These are phyloP conservation scores for Clitoria ternatea DNA, from an alignment of 306 rosid species.

Conservation along the genomic window DNA sequence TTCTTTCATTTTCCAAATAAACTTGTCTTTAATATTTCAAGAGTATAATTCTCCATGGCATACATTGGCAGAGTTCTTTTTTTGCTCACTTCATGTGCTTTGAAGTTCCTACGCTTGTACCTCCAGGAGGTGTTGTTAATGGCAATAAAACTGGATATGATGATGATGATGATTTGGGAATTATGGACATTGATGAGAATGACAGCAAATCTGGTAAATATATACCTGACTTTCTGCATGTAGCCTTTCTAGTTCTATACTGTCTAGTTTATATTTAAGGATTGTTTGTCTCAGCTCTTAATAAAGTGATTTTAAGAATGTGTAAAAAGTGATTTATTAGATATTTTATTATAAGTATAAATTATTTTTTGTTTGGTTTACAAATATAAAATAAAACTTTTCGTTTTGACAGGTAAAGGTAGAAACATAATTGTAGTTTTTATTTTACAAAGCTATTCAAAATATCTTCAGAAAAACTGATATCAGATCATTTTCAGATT, in stretches of 20 bases:
- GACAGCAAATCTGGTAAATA: slow-evolving; percentile 78
- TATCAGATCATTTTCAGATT: too few species aligned
- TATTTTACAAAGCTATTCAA: too few species aligned
- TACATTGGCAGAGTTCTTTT: slow-evolving; percentile 82
- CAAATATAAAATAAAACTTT: too few species aligned
- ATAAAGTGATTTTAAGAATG: too few species aligned
- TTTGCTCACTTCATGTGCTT: slow-evolving; percentile 99
- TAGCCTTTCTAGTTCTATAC: neutral
- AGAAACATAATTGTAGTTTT: too few species aligned
- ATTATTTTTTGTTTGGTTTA: too few species aligned
- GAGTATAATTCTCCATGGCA: slow-evolving; percentile 27
- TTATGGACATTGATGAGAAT: slow-evolving; percentile 94
- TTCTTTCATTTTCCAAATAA: slow-evolving; percentile 12
- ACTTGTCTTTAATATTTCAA: slow-evolving; percentile 12
- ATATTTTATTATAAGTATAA: too few species aligned
- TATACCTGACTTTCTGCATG: slow-evolving; percentile 1
- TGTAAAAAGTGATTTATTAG: too few species aligned
- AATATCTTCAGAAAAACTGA: too few species aligned
- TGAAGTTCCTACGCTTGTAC: slow-evolving; percentile 96
- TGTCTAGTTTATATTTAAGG: neutral
- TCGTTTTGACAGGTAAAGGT: too few species aligned
- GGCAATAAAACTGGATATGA: slow-evolving; percentile 65
- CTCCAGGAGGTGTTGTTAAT: slow-evolving; percentile 81
- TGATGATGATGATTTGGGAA: slow-evolving; percentile 91
- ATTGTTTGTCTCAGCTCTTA: too few species aligned